Evolutionary conservation across 1,284 basidiomycete genomes (phyloP).

Genomic region (Pseudozyma sp.): DNA sequence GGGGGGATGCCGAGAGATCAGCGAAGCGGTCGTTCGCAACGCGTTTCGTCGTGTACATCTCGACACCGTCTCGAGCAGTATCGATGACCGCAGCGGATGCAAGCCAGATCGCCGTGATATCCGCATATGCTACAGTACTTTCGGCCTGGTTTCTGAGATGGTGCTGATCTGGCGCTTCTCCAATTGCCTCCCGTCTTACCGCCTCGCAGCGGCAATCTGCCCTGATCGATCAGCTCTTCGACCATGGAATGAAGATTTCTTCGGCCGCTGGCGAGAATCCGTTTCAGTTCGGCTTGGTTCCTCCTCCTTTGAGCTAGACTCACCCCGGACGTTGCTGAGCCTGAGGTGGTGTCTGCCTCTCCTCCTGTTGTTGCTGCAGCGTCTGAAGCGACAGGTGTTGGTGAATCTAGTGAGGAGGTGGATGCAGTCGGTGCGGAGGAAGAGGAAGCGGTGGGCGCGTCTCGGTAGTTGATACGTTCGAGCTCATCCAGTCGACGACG

Average conservation of each 20-base stretch:
- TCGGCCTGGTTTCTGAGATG: slow-evolving; percentile 17
- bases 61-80: slow-evolving; percentile 38
- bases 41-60: slow-evolving; percentile 39
- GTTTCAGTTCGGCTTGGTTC: slow-evolving; percentile 39
- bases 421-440: neutral
- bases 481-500: slow-evolving; percentile 44
- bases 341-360: neutral
- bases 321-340: slow-evolving; percentile 7
- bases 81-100: slow-evolving; percentile 36
- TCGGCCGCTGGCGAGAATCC: slow-evolving; percentile 24
- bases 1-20: neutral
- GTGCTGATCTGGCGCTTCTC: slow-evolving; percentile 23
- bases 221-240: slow-evolving; percentile 40
- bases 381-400: neutral
- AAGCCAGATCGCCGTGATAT: slow-evolving; percentile 39
- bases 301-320: slow-evolving; percentile 27
- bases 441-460: slow-evolving; percentile 19
- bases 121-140: slow-evolving; percentile 47
- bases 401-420: slow-evolving; percentile 4
- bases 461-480: slow-evolving; percentile 46
- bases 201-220: slow-evolving; percentile 19
- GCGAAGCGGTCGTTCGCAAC: slow-evolving; percentile 41
- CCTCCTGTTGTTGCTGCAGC: neutral
- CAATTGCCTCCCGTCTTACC: slow-evolving; percentile 23
- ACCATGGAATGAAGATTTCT: slow-evolving; percentile 34